Evolutionary conservation across 106 monocot genomes (phyloP), one percentile per base, ranked within the genome.

Genomic region (Allium sativum): DNA sequence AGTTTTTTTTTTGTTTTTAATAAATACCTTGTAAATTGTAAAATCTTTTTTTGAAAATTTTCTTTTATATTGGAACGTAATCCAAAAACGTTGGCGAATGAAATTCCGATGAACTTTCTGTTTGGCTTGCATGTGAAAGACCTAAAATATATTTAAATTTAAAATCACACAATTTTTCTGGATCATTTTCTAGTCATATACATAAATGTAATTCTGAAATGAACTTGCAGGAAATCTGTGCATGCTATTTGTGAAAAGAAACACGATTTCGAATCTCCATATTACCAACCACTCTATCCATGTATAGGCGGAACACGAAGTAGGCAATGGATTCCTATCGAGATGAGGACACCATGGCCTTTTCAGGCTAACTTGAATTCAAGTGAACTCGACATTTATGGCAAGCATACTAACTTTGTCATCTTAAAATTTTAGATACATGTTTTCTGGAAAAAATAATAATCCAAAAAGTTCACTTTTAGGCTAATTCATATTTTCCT

Each of bases 271-370:
- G 95, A 96, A 72, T 84, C 82, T 70, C 78, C 87, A 44, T 90
- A 82, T 45, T 90, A 90, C 65, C 84, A 77, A 67, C 65, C 86
- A 17, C 77, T 90, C 13, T 73, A 76, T 44, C 76, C 81, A 12
- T 96, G 95, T 68, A 84, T 90, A 50, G 70, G 72, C 44, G 90
- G 95, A 65, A 84, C 73, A 9, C 70, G 77, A 67, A 96, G 82
- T 54, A 74, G 21, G 61, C 71, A 82, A 45, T 96, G 95, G 95
- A 68, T 85, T 64, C 79, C 95, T 17, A 96, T 96, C 45, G 84
- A 96, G 65, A 48, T 66, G 14, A 69, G 76, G 10, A 78, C 67
- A 16, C 62, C 74, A 19, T 96, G 95, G 90, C 90, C 95, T 59
- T 68, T 68, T 68, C 70, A 65, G 31, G 66, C 81, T 64, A 81